Base-by-base conservation (phyloP, 257 asterid species). In the Primulina eburnea region DNA sequence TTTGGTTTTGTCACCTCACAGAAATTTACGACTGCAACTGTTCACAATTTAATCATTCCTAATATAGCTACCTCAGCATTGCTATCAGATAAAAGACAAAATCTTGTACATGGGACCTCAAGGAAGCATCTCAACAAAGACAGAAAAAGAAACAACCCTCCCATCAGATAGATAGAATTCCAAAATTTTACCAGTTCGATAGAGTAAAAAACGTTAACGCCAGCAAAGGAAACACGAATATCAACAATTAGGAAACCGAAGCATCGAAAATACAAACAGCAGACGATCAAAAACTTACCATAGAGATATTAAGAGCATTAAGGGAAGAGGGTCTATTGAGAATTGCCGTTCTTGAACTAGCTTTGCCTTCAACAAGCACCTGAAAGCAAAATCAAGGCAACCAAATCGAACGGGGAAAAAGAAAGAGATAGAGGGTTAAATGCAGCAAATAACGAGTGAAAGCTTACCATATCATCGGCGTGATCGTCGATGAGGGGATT, bases 331-430 rank as follows among this genome's bases (percentile, higher is more conserved):
- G 96, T 70, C 99, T 81, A 76, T 94, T 91, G 73, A 94, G 89
- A 74, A 91, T 77, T 38, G 97, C 97, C 67, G 88, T 94, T 86
- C 97, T 88, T 33, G 96, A 89, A 78, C 78, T 68, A 62, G 82
- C 86, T 72, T 81, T 85, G 52, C 87, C 88, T 83, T 94, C 99
- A 73, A 85, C 97, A 68, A 86, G 47, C 14, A 94, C 99, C 99
- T 94, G 88, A 69, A 60, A 74, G 12, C 71, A 38, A 67, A 68
- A 29, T 62, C 50, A 73, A 34, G 28, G 67, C 8, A 8, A 1
- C 6, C 38, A n/a, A 30, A 38, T 33, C 35, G 6, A 37, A 24
- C 28, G 16, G 26, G 59, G 26, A n/a, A 16, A 21, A 32, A 28
- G 18, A 21, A 16, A 43, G 8, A 40, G 12, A 9, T 30, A 20